phyloP scores from a whole-genome alignment of 2,329 filamentous ascomycete genomes.

The Aaosphaeria arxii region DNA sequence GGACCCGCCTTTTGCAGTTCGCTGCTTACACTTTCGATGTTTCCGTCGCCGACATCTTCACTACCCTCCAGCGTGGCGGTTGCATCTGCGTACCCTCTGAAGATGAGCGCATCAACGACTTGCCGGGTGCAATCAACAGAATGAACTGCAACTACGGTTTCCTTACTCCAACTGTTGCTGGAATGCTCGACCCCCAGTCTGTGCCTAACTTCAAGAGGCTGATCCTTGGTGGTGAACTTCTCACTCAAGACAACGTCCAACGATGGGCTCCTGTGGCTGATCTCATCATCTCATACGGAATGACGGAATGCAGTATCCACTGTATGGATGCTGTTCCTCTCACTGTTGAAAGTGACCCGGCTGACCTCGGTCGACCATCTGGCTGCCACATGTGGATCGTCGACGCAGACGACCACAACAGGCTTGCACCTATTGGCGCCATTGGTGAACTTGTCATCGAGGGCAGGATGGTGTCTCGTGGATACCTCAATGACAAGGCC shows the following conservation, averaged over 20 bases:
- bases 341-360: slow-evolving; percentile 5
- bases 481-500: slow-evolving; percentile 13
- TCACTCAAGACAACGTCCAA: slow-evolving; percentile 7
- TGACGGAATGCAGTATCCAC: slow-evolving; percentile 5
- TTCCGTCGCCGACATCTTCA: slow-evolving; percentile 51
- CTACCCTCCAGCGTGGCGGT: slow-evolving; percentile 46
- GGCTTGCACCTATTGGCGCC: slow-evolving; percentile 12
- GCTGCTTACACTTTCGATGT: slow-evolving; percentile 51
- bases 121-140: slow-evolving; percentile 37
- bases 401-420: slow-evolving; percentile 12
- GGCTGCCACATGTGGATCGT: slow-evolving; percentile 20
- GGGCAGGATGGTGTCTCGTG: slow-evolving; percentile 42
- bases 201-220: slow-evolving; percentile 42
- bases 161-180: slow-evolving; percentile 56
- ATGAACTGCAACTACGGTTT: slow-evolving; percentile 22
- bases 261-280: slow-evolving; percentile 13
- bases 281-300: slow-evolving; percentile 15
- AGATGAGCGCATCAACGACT: slow-evolving; percentile 48
- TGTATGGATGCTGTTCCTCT: slow-evolving; percentile 3
- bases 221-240: slow-evolving; percentile 40
- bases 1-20: slow-evolving; percentile 22
- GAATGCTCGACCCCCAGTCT: slow-evolving; percentile 39
- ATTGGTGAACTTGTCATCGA: slow-evolving; percentile 54
- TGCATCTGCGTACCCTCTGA: slow-evolving; percentile 54
- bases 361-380: slow-evolving; percentile 4